Evolutionary conservation across 176 grass and related monocot genomes (phyloP).

Genomic region (Oryza longistaminata): DNA sequence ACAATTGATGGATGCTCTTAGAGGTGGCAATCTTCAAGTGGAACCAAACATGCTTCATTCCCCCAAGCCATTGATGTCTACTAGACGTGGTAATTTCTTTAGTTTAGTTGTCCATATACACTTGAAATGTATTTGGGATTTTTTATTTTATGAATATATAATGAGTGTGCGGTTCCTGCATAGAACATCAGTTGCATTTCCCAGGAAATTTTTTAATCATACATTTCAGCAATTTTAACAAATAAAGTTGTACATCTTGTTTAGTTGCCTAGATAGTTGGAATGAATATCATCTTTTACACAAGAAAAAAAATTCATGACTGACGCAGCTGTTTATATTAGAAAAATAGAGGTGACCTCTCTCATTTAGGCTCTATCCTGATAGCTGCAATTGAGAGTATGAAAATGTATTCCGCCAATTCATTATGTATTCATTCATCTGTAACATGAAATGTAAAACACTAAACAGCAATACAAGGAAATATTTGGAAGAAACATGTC

Average conservation of each 20-base stretch:
- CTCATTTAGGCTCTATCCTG: neutral
- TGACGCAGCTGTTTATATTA: neutral
- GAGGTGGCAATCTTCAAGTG: constrained; percentile 47
- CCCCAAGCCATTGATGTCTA: constrained; percentile 28
- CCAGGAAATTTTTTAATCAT: neutral
- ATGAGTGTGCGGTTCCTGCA: neutral
- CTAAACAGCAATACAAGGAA: neutral
- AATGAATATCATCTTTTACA: neutral
- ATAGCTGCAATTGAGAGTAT: constrained; percentile 7
- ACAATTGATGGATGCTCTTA: constrained; percentile 42
- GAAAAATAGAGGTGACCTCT: neutral
- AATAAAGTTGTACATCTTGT: neutral
- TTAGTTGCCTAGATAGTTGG: neutral
- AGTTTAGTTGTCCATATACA: neutral
- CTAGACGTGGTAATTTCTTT: constrained; percentile 45
- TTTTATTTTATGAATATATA: constrained; percentile 12
- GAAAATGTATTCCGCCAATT: neutral
- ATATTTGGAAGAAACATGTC: neutral
- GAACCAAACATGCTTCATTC: constrained; percentile 32
- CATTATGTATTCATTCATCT: neutral
- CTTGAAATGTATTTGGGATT: neutral
- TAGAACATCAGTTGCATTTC: neutral
- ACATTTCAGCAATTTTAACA: neutral
- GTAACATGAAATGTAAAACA: neutral
- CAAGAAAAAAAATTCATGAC: neutral